phyloP scores from a whole-genome alignment of 2,329 filamentous ascomycete genomes.

The Fusarium keratoplasticum region DNA sequence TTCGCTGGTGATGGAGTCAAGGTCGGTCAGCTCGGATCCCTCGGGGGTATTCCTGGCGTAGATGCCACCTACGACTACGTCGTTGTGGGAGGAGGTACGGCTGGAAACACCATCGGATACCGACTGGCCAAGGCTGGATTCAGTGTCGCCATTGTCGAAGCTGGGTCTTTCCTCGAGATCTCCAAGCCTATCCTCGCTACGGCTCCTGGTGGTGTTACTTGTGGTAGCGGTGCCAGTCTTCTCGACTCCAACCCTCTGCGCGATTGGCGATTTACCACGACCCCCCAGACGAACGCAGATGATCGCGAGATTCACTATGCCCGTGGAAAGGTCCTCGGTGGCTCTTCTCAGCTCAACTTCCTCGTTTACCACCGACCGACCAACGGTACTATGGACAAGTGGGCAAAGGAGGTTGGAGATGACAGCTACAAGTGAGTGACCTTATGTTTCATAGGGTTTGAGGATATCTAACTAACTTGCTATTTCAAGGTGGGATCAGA shows the following conservation, averaged over 20 bases:
- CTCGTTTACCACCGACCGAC: constrained; percentile 50
- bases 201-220: constrained; percentile 38
- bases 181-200: constrained; percentile 44
- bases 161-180: constrained; percentile 50
- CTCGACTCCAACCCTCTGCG: constrained; percentile 35
- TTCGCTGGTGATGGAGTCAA: constrained; percentile 35
- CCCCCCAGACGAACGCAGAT: constrained; percentile 32
- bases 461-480: background rate
- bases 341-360: constrained; percentile 52
- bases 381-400: constrained; percentile 45
- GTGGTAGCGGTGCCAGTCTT: constrained; percentile 33
- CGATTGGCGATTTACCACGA: constrained; percentile 48
- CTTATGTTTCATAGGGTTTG: rapidly evolving
- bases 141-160: constrained; percentile 54
- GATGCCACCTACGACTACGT: constrained; percentile 42
- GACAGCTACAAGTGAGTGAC: constrained; percentile 38
- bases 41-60: constrained; percentile 23
- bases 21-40: constrained; percentile 25
- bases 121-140: constrained; percentile 48
- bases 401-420: constrained; percentile 46
- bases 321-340: constrained; percentile 53
- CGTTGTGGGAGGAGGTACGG: constrained; percentile 54
- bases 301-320: constrained; percentile 50
- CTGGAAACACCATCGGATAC: constrained; percentile 49
- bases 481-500: constrained; percentile 30